phyloP scores from a whole-genome alignment of 331 rosid species.

The Cucumis variabilis region DNA sequence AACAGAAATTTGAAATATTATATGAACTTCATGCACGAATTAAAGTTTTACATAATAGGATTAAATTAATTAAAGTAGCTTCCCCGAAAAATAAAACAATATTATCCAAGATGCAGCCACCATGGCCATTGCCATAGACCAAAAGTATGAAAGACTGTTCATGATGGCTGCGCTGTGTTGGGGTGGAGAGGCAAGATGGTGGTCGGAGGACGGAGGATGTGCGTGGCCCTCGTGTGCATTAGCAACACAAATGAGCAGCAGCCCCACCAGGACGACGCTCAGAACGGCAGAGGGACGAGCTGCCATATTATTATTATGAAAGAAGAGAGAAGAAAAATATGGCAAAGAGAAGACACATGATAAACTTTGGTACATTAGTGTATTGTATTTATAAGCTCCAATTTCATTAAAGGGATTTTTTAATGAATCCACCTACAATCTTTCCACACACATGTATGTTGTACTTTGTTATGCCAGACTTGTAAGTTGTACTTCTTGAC shows the following conservation, averaged over 20 bases:
- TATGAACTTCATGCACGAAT: background rate
- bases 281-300: background rate
- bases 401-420: background rate
- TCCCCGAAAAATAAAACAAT: background rate
- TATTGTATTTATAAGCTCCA: slow-evolving; percentile 10
- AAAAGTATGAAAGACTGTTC: slow-evolving; percentile 5
- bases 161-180: background rate
- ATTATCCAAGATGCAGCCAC: slow-evolving; percentile 14
- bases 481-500: background rate
- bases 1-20: background rate
- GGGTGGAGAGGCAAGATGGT: background rate
- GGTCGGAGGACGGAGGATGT: background rate
- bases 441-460: background rate
- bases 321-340: background rate
- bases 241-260: background rate
- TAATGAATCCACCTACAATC: background rate
- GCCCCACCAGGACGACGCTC: background rate
- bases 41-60: background rate
- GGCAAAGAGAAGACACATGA: background rate
- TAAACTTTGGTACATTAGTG: background rate
- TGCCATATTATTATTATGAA: background rate
- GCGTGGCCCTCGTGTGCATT: slow-evolving; percentile 10
- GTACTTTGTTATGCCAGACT: no score
- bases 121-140: slow-evolving; percentile 7
- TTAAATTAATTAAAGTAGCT: background rate